A percentile compares a stretch with the other conserved stretches of the same genome.
Evolutionary conservation across 2,329 filamentous ascomycete species (phyloP).

Genomic region (Aspergillus floridensis): DNA sequence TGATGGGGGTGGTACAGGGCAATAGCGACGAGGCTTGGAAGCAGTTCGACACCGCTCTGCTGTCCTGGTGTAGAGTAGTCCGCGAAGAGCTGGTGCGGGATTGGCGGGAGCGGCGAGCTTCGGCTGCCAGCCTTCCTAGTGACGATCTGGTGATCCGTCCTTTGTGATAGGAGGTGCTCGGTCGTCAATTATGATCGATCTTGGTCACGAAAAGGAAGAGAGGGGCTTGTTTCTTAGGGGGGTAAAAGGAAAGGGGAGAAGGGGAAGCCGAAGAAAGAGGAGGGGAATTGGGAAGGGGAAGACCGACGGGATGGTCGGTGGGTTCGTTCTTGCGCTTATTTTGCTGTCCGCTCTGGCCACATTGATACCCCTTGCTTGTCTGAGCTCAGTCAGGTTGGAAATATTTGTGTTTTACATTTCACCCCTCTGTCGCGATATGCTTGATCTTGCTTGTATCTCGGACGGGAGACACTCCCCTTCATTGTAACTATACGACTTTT

Average conservation of each 20-base stretch:
- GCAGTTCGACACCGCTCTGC: constrained; percentile 77
- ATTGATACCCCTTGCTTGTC: constrained; percentile 4
- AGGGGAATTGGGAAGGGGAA: background rate
- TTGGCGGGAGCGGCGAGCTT: constrained; percentile 47
- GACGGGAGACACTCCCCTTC: background rate
- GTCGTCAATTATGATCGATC: background rate
- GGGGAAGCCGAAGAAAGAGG: background rate
- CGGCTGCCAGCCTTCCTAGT: constrained; percentile 18
- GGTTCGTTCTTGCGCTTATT: constrained; percentile 5
- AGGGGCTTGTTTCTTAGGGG: background rate
- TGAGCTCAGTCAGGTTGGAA: constrained; percentile 1
- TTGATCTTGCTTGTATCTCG: background rate
- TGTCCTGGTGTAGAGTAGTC: constrained; percentile 79
- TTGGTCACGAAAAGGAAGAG: background rate
- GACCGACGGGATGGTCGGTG: constrained; percentile 18
- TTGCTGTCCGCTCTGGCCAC: constrained; percentile 7
- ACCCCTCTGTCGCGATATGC: background rate
- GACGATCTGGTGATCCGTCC: constrained; percentile 17
- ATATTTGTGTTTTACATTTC: background rate
- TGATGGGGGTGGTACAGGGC: constrained; percentile 80
- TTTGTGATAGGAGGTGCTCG: background rate
- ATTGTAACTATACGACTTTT: background rate
- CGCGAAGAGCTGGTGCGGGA: constrained; percentile 77
- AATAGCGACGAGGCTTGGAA: constrained; percentile 66
- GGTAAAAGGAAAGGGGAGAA: background rate